phyloP scores from a whole-genome alignment of 441 rosid species.

The Raphanus hybrid region DNA sequence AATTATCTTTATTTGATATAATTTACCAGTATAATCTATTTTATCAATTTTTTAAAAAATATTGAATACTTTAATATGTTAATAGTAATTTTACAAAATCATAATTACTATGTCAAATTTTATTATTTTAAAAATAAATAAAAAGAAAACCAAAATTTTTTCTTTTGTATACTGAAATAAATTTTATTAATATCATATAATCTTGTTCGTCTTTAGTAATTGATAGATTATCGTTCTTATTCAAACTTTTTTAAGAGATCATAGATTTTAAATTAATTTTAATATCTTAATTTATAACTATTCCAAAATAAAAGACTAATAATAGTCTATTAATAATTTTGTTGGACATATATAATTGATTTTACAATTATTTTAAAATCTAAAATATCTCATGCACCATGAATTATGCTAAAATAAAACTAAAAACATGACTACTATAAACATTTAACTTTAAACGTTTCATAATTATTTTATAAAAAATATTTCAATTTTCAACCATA shows the following conservation, averaged over 20 bases:
- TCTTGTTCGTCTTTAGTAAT: neutral
- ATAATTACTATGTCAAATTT: neutral
- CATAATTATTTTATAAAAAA: neutral
- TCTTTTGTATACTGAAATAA: neutral
- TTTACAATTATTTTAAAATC: neutral
- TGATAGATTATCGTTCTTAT: neutral
- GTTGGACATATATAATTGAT: neutral
- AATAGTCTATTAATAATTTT: neutral
- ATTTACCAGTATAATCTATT: neutral
- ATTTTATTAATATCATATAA: neutral
- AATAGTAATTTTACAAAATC: neutral
- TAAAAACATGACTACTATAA: neutral
- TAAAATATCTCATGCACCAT: neutral
- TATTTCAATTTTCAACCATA: neutral
- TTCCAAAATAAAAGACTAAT: neutral
- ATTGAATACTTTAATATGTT: neutral
- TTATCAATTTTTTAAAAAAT: neutral
- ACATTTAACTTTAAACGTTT: neutral
- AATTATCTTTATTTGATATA: neutral
- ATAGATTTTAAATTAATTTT: neutral
- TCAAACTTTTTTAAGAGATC: neutral
- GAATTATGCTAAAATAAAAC: neutral
- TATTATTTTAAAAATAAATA: neutral
- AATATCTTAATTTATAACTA: neutral
- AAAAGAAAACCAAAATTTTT: neutral